These are phyloP conservation scores for Sequoiadendron giganteum DNA, from an alignment of 75 land plant species.

Conservation along the genomic window DNA sequence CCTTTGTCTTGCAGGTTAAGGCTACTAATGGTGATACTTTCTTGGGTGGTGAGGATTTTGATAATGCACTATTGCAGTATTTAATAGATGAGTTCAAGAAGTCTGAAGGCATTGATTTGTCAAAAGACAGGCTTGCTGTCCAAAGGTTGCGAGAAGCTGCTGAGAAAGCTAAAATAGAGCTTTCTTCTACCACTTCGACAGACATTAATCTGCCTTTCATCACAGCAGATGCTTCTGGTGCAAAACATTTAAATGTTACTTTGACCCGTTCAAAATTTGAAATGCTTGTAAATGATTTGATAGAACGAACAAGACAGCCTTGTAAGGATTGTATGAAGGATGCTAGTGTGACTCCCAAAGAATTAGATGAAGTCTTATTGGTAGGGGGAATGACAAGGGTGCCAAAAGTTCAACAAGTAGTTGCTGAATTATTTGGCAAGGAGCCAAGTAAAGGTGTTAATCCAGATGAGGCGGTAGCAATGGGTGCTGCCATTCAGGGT, in stretches of 20 bases:
- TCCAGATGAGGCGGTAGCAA: conserved; percentile 77
- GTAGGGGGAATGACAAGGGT: conserved; percentile 83
- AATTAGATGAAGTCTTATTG: conserved; percentile 66
- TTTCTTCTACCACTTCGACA: conserved; percentile 71
- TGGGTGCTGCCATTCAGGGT: conserved; percentile 83
- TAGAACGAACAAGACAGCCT: conserved; percentile 62
- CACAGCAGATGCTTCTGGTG: conserved; percentile 79
- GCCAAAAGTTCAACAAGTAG: conserved; percentile 67
- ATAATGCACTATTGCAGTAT: conserved; percentile 62
- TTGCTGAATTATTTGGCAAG: conserved; percentile 62
- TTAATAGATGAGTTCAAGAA: conserved; percentile 65
- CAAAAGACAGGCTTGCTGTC: conserved; percentile 61
- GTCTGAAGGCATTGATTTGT: conserved; percentile 62
- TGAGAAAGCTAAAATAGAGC: conserved; percentile 75
- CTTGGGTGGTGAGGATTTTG: conserved; percentile 78
- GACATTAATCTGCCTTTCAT: conserved; percentile 80
- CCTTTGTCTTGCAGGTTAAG: conserved; percentile 38
- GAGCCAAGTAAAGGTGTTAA: conserved; percentile 77
- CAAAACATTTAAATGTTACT: conserved; percentile 67
- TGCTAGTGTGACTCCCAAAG: conserved; percentile 57
- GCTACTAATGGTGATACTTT: conserved; percentile 64
- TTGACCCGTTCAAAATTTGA: conserved; percentile 67
- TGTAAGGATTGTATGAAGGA: conserved; percentile 76
- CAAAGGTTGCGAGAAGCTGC: conserved; percentile 80
- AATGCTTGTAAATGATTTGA: conserved; percentile 55